Percentiles rank a stretch among this genome's conserved stretches.
Evolutionary conservation across 2,329 filamentous ascomycete species (phyloP).

Genomic region (Claviceps monticola): DNA sequence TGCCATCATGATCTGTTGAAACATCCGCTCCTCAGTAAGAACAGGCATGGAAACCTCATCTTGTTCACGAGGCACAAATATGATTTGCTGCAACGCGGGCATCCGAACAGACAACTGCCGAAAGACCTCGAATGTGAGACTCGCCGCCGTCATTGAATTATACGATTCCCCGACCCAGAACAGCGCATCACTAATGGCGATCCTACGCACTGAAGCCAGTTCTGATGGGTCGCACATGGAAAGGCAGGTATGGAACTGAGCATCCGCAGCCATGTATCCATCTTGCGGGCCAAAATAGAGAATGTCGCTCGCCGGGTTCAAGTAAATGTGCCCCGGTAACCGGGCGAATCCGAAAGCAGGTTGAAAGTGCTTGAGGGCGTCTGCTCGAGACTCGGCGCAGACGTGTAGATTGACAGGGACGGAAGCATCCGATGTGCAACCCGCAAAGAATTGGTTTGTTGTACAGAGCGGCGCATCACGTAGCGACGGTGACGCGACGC

Average conservation of each 20-base stretch:
- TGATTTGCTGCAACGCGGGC: constrained; percentile 26
- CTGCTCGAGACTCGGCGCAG: constrained; percentile 31
- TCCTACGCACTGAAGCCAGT: constrained; percentile 24
- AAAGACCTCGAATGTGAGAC: constrained; percentile 26
- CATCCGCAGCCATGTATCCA: constrained; percentile 30
- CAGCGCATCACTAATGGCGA: constrained; percentile 32
- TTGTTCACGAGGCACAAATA: constrained; percentile 29
- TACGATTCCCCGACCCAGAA: constrained; percentile 24
- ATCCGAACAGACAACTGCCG: constrained; percentile 24
- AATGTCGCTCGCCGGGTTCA: constrained; percentile 28
- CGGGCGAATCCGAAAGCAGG: constrained; percentile 29
- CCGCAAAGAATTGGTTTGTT: constrained; percentile 12
- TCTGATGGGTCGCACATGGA: constrained; percentile 27
- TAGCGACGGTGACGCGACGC: constrained; percentile 16
- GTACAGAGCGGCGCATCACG: constrained; percentile 3
- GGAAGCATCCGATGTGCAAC: constrained; percentile 27
- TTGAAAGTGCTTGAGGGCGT: constrained; percentile 27
- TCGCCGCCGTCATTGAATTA: constrained; percentile 24
- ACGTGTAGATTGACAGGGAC: constrained; percentile 31
- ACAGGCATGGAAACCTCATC: constrained; percentile 17
- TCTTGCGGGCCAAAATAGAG: constrained; percentile 32
- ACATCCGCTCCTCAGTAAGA: constrained; percentile 21
- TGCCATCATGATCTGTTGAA: constrained; percentile 23
- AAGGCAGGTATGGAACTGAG: constrained; percentile 31
- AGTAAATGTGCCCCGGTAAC: constrained; percentile 26